phyloP scores from a whole-genome alignment of 306 rosid genomes.

The Malus domestica region DNA sequence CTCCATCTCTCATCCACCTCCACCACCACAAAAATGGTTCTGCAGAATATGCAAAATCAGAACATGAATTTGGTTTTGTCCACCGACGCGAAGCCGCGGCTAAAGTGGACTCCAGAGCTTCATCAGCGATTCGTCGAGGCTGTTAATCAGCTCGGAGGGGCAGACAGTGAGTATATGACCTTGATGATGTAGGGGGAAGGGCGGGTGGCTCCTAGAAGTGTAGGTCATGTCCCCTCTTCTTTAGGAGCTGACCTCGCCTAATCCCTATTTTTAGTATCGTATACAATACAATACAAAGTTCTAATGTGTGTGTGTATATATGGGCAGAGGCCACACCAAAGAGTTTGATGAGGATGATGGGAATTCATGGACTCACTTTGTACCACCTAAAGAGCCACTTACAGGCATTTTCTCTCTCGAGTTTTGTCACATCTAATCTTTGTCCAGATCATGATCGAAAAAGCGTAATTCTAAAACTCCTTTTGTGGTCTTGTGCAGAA shows the following conservation, averaged over 20 bases:
- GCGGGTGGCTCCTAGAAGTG: background rate
- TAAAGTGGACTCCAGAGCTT: conserved; percentile 90
- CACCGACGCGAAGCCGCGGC: conserved; percentile 91
- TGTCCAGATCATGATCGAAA: background rate
- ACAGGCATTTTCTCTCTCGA: conserved; percentile 47
- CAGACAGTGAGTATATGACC: conserved; percentile 62
- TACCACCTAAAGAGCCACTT: conserved; percentile 98
- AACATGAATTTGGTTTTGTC: conserved; percentile 83
- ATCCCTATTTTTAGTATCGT: background rate
- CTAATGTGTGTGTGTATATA: background rate
- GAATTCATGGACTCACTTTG: conserved; percentile 81
- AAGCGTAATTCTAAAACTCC: conserved; percentile 7
- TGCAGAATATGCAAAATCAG: conserved; percentile 58
- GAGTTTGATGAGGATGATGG: conserved; percentile 85
- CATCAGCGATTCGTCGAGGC: conserved; percentile 84
- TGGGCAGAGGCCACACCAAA: conserved; percentile 90
- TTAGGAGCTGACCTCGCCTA: background rate
- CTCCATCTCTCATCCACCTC: conserved; percentile 20
- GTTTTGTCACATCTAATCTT: conserved; percentile 14
- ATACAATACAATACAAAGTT: background rate
- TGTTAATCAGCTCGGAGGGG: conserved; percentile 78
- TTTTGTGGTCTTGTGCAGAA: conserved; percentile 41
- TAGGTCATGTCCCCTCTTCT: background rate
- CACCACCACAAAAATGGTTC: conserved; percentile 25
- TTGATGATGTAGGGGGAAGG: background rate